Evolutionary conservation across 2,329 filamentous ascomycete genomes (phyloP), one percentile per base, ranked within the genome.

Genomic region (Alternaria conjuncta): DNA sequence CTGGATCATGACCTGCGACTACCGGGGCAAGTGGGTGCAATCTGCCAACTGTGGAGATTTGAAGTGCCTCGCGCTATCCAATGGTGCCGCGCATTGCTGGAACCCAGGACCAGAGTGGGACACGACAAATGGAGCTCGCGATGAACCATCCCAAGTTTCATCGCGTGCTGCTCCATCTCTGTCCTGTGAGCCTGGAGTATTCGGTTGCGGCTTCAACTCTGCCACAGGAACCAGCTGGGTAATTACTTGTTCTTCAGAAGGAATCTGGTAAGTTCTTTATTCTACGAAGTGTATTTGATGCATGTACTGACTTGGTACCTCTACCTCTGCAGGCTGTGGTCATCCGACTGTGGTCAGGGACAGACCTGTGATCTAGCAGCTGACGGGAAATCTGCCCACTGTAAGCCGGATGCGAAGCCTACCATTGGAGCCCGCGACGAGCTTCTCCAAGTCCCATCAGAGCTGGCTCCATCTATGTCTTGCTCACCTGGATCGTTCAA

Each of bases 1-100:
- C 20, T 57, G 55, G 54, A 49, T 63, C 30, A 11, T 63, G 25
- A 18, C 36, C 12, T 63, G 61, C 15, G 44, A 44, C 26, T 25
- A 15, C 12, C 25, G 45, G 3, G 60, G 60, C 9, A 26, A 20
- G 28, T 64, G 57, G 57, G 26, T 30, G 25, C 26, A 41, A 13
- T 56, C 53, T 5, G 21, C 61, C 9, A 36, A 57, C 32, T 60
- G 61, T 18, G 61, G 18, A 1, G 18, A 45, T 36, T 21, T 21
- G 15, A 51, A 54, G 41, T 59, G 56, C 2, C 44, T 58, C 30
- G 12, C 49, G n/a, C 15, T n/a, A 15, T 25, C 18, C 13, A 12
- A 21, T 26, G 47, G 36, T 54, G 43, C 36, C 15, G 46, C 57
- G 15, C 47, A 59, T 32, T 59, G 57, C 36, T 47, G 53, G 53